Evolutionary conservation across 176 grass and related monocot species (phyloP).

Genomic region (Tuctoria greenei): DNA sequence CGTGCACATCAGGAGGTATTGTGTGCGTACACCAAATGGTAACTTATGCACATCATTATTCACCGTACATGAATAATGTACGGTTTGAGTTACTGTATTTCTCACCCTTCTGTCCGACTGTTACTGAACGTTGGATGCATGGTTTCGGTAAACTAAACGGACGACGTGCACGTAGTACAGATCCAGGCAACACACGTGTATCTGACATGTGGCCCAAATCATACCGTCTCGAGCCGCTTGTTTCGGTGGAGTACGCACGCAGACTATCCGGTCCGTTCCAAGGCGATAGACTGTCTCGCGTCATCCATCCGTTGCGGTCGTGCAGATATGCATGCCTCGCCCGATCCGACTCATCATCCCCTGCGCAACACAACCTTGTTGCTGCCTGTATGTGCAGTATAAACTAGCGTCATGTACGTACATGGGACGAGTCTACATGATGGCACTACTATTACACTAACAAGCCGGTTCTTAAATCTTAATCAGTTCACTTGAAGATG

Average conservation of each 20-base stretch:
- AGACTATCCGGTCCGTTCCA: slow-evolving; percentile 22
- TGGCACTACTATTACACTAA: background rate
- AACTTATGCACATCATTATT: slow-evolving; percentile 1
- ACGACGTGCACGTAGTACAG: background rate
- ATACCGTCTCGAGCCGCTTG: background rate
- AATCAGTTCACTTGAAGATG: background rate
- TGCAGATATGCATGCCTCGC: slow-evolving; percentile 7
- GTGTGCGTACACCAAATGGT: slow-evolving; percentile 8
- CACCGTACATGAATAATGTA: background rate
- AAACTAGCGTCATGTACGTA: background rate
- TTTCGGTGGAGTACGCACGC: background rate
- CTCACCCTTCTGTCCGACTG: background rate
- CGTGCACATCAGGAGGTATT: slow-evolving; percentile 11
- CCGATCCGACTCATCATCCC: background rate
- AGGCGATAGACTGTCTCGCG: background rate
- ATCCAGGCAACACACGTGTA: background rate
- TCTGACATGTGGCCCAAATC: background rate
- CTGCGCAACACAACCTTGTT: background rate
- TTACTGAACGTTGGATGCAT: slow-evolving; percentile 21
- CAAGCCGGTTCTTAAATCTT: background rate
- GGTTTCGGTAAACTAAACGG: background rate
- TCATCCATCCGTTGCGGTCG: slow-evolving; percentile 13
- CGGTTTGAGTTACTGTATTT: background rate
- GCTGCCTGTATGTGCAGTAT: background rate
- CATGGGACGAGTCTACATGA: background rate